These are phyloP conservation scores for Penicillium sp. DNA, from an alignment of 2,329 filamentous ascomycete genomes.

Conservation along the genomic window DNA sequence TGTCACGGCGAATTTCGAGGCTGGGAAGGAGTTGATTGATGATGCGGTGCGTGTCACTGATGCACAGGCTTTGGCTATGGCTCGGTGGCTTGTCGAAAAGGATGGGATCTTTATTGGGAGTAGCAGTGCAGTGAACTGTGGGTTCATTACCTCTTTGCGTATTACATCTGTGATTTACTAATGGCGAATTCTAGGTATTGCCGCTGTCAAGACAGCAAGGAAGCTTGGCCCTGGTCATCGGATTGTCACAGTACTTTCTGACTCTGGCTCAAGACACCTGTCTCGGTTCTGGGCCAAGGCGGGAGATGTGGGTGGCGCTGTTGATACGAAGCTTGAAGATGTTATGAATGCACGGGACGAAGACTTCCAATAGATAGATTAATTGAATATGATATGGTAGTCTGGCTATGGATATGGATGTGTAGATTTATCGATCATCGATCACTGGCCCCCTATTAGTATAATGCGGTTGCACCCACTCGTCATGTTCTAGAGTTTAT, in stretches of 20 bases:
- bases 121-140: conserved; percentile 91
- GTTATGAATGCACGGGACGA: conserved; percentile 36
- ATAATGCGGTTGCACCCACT: not conserved
- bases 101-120: conserved; percentile 92
- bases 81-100: conserved; percentile 88
- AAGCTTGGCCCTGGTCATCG: conserved; percentile 42
- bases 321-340: conserved; percentile 40
- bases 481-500: not conserved
- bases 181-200: conserved; percentile 34
- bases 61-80: conserved; percentile 82
- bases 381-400: not conserved
- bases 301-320: conserved; percentile 39
- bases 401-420: not conserved
- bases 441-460: not conserved
- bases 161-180: conserved; percentile 10
- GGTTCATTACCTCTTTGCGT: conserved; percentile 23
- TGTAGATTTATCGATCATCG: not conserved
- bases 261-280: conserved; percentile 45
- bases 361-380: conserved; percentile 20
- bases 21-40: conserved; percentile 74
- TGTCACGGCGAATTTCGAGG: conserved; percentile 86
- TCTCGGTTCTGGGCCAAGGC: conserved; percentile 46
- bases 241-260: conserved; percentile 43
- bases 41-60: conserved; percentile 85
- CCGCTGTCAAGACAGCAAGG: conserved; percentile 41